phyloP scores from a whole-genome alignment of 768 basidiomycete species.

The Leccinum disarticulatum region DNA sequence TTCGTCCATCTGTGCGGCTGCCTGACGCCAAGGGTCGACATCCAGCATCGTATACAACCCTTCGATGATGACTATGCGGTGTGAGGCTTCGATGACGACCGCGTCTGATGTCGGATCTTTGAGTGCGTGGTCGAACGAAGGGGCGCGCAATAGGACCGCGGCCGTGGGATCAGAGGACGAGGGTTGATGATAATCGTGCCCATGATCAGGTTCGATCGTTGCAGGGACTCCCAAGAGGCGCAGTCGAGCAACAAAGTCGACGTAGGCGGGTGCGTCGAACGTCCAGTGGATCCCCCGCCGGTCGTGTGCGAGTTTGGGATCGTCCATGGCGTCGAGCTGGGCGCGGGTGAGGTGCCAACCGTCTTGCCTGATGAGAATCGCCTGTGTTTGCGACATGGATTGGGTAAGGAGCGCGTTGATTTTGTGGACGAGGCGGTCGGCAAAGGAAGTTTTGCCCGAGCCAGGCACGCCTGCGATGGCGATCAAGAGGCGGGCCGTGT shows the following conservation, averaged over 20 bases:
- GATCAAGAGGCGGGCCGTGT: conserved; percentile 53
- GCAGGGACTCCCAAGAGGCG: conserved; percentile 35
- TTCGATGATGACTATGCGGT: conserved; percentile 84
- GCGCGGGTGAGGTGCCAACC: conserved; percentile 90
- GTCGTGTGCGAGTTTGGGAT: conserved; percentile 76
- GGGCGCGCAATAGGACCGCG: conserved; percentile 35
- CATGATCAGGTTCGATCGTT: neutral
- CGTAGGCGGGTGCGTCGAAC: conserved; percentile 76
- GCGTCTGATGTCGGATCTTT: conserved; percentile 76
- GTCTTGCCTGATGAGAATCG: conserved; percentile 77
- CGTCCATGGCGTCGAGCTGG: conserved; percentile 71
- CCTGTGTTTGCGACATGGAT: conserved; percentile 26
- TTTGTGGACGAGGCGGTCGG: conserved; percentile 52
- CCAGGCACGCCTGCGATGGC: conserved; percentile 82
- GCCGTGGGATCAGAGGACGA: conserved; percentile 72
- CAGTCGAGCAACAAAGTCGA: conserved; percentile 61
- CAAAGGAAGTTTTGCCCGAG: conserved; percentile 82
- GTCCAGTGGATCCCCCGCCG: conserved; percentile 90
- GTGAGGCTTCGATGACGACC: conserved; percentile 53
- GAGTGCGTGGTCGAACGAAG: conserved; percentile 82
- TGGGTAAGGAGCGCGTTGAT: conserved; percentile 46
- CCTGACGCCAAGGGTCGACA: conserved; percentile 70
- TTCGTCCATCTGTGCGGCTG: conserved; percentile 67
- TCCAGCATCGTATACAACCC: conserved; percentile 84
- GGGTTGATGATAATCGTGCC: conserved; percentile 22